phyloP scores from a whole-genome alignment of 768 basidiomycete genomes.

The Naganishia friedmannii region DNA sequence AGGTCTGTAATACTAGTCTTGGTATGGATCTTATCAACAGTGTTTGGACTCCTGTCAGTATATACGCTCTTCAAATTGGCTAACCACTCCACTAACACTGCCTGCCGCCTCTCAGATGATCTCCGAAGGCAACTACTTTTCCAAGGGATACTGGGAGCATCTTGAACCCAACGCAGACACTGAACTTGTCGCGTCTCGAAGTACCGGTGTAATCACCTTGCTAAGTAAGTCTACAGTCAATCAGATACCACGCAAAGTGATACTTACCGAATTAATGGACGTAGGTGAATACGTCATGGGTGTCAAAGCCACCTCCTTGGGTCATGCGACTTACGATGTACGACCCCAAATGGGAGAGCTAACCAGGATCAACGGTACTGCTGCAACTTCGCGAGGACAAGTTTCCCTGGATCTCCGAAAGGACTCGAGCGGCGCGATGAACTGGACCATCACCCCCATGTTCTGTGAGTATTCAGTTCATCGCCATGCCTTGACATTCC shows the following conservation, averaged over 20 bases:
- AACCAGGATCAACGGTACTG: constrained; percentile 10
- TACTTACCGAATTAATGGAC: not conserved
- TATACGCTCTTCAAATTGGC: not conserved
- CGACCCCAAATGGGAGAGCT: constrained; percentile 14
- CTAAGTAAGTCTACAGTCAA: not conserved
- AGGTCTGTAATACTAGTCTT: constrained; percentile 12
- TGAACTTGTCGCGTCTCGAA: constrained; percentile 8
- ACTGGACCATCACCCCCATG: constrained; percentile 7
- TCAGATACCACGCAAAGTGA: not conserved
- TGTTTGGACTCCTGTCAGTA: constrained; percentile 9
- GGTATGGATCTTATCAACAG: constrained; percentile 18
- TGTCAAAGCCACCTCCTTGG: constrained; percentile 15
- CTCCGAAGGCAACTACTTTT: constrained; percentile 7
- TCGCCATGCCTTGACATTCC: not conserved
- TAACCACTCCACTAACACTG: not conserved
- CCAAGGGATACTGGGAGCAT: constrained; percentile 20
- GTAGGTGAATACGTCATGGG: constrained; percentile 16
- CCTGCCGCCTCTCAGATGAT: not conserved
- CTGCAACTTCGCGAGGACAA: constrained; percentile 4
- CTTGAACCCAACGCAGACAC: constrained; percentile 9
- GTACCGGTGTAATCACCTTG: constrained; percentile 10
- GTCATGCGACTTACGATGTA: not conserved
- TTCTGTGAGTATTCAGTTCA: not conserved
- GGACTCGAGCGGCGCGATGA: not conserved
- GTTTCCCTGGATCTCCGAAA: constrained; percentile 5